Conservation (phyloP, 192 early-diverging fungal species). For the Podila clonocystis region DNA sequence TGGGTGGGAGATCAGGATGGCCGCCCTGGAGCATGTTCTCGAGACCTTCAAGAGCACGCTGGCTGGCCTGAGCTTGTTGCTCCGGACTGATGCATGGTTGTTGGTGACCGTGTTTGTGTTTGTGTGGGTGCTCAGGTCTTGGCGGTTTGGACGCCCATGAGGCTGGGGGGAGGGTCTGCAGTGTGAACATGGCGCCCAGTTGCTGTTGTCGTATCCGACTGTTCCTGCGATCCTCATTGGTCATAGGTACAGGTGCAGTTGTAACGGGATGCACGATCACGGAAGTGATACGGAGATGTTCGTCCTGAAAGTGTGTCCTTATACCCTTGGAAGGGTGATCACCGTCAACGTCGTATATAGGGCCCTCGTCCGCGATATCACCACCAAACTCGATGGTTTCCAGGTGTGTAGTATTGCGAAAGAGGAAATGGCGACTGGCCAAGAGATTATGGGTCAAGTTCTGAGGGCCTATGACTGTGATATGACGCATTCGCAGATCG, state of each 20-base stretch:
- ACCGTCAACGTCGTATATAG: no score
- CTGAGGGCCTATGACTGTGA: slow-evolving; percentile 73
- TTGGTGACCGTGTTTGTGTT: no score
- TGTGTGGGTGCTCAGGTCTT: no score
- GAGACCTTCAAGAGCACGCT: no score
- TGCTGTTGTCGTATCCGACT: no score
- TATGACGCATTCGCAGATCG: slow-evolving; percentile 67
- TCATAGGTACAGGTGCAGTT: no score
- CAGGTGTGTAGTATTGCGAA: not conserved
- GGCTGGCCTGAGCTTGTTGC: not conserved
- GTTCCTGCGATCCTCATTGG: no score
- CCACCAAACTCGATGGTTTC: slow-evolving; percentile 4
- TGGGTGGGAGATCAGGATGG: slow-evolving; percentile 30
- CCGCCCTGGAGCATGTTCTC: not conserved
- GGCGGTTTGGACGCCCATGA: no score
- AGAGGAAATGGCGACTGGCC: slow-evolving; percentile 76
- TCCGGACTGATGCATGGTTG: not conserved
- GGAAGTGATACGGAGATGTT: not conserved
- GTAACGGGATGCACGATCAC: not conserved
- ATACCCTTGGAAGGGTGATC: not conserved
- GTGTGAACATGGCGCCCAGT: no score
- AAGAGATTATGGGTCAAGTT: slow-evolving; percentile 82
- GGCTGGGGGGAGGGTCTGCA: no score
- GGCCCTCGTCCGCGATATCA: no score
- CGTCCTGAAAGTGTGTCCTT: not conserved